Conservation (phyloP, 352 stramenopile species). For the Phytopythium sindhum region DNA sequence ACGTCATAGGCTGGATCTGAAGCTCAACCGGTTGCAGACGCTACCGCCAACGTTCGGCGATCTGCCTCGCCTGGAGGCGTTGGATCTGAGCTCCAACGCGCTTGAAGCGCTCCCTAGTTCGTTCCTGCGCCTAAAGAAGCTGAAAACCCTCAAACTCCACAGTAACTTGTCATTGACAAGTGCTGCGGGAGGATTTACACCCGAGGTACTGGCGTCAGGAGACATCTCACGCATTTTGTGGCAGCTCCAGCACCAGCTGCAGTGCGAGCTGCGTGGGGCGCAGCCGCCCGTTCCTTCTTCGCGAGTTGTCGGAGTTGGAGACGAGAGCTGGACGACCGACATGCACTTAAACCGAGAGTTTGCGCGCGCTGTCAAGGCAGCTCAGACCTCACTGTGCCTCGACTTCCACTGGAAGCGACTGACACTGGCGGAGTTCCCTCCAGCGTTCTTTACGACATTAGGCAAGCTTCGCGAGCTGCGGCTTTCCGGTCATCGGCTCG, state of each 20-base stretch:
- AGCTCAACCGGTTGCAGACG: constrained; percentile 58
- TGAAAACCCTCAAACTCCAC: constrained; percentile 45
- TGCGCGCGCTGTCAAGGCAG: constrained; percentile 29
- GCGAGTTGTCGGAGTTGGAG: constrained; percentile 36
- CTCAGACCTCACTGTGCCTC: constrained; percentile 33
- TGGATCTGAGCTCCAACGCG: constrained; percentile 65
- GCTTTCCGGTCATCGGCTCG: constrained; percentile 56
- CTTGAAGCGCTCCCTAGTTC: constrained; percentile 46
- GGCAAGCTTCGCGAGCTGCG: constrained; percentile 43
- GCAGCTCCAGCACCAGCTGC: constrained; percentile 52
- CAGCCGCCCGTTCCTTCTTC: constrained; percentile 33
- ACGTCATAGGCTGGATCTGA: constrained; percentile 41
- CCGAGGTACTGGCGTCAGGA: constrained; percentile 38
- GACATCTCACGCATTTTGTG: constrained; percentile 45
- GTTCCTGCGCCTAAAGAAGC: constrained; percentile 40
- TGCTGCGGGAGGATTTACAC: constrained; percentile 22
- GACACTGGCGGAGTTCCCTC: constrained; percentile 34
- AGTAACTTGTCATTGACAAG: constrained; percentile 41
- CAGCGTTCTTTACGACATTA: constrained; percentile 44
- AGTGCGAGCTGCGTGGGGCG: constrained; percentile 30
- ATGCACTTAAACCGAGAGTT: constrained; percentile 66
- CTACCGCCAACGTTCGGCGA: constrained; percentile 44
- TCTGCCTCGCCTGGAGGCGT: constrained; percentile 29
- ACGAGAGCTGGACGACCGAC: constrained; percentile 66
- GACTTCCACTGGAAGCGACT: constrained; percentile 77